Conservation (phyloP, 164 flowering plant species). For the Cinnamomum micranthum region DNA sequence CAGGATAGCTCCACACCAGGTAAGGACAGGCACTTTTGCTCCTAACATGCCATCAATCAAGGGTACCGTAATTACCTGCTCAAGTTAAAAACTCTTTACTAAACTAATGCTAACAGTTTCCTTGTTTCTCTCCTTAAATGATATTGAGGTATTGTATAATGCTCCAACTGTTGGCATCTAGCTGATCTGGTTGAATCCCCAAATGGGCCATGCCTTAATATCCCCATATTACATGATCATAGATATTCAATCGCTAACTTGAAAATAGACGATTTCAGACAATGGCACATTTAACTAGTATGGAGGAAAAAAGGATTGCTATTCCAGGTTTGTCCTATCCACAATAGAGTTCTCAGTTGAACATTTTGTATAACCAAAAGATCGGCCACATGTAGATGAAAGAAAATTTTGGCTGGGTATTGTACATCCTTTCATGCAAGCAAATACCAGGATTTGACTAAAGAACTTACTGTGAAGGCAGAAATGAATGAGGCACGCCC, state of each 20-base stretch:
- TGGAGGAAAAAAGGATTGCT: neutral
- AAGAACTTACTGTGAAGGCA: slow-evolving; percentile 62
- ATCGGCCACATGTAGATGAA: neutral
- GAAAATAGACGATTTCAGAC: neutral
- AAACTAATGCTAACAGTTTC: neutral
- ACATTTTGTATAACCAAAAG: neutral
- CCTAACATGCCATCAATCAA: slow-evolving; percentile 81
- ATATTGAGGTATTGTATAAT: neutral
- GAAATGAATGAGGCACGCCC: slow-evolving; percentile 86
- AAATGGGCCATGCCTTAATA: neutral
- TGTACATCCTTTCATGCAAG: neutral
- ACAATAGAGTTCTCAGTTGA: neutral
- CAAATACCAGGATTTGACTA: neutral
- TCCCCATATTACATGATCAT: neutral
- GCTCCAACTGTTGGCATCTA: neutral
- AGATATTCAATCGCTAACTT: neutral
- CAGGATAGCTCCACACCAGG: slow-evolving; percentile 82
- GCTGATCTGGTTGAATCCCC: neutral
- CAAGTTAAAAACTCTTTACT: slow-evolving; percentile 13
- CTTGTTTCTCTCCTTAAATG: neutral
- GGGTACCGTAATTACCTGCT: slow-evolving; percentile 76
- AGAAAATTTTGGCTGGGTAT: neutral
- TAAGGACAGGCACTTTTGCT: slow-evolving; percentile 54
- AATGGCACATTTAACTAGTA: neutral
- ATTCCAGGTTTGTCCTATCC: neutral